Evolutionary conservation across 2,329 filamentous ascomycete species (phyloP), one percentile per base, ranked within the genome.

Genomic region (Fusarium papillatum): DNA sequence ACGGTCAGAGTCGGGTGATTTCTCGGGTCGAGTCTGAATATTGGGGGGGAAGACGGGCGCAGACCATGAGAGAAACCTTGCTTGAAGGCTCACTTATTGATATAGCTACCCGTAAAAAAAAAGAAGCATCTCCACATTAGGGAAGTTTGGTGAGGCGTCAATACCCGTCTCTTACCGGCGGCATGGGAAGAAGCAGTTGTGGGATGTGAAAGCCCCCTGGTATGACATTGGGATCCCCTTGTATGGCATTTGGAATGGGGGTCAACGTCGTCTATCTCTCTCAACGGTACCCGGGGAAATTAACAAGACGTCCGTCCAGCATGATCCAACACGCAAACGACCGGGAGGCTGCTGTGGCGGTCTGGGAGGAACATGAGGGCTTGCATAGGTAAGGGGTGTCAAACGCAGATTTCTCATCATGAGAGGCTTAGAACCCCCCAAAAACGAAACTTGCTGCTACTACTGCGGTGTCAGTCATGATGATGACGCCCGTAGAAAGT

Each of bases 151-250:
- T 57, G 48, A 70, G 39, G 63, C 71, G 74, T 66, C 10, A 22
- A 50, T 76, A 64, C 22, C 74, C 71, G 65, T 60, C 50, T 34
- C 48, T 75, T 72, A 67, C 76, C 63, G 70, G 55, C n/a, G 22
- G 43, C 55, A 60, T 77, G 71, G 29, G 38, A 36, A 36, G 34
- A 61, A 29, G 14, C 50, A 55, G 11, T 8, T 48, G 55, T 57
- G 53, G 17, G 60, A 61, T 19, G 36, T 19, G 6, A 29, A 8
- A 19, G 22, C 24, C n/a, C 64, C 50, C 38, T 19, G n/a, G 39
- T 19, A 36, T 63, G 63, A 50, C 26, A 48, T 64, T 72, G 63
- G 63, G 29, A 48, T 48, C 13, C 48, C 48, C 48, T 53, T 53
- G 48, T 31, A 55, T 55, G 26, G 48, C 26, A 55, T 5, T n/a